These are phyloP conservation scores for Arctostaphylos glauca DNA, from an alignment of 148 eudicot species.

Conservation along the genomic window DNA sequence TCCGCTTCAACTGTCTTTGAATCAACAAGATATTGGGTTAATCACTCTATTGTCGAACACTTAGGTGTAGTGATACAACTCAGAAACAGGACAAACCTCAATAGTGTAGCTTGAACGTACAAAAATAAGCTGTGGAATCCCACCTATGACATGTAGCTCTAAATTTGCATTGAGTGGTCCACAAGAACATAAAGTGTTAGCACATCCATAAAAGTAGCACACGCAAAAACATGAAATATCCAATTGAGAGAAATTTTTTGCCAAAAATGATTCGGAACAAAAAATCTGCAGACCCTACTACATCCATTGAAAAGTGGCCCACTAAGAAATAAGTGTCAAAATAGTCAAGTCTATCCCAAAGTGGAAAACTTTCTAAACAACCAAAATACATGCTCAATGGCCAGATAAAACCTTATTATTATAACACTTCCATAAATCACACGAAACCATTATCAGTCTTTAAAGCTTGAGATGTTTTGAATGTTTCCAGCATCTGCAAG, in stretches of 20 bases:
- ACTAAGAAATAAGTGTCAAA: neutral
- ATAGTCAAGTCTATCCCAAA: neutral
- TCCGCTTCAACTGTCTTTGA: constrained; percentile 95
- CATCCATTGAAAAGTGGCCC: constrained; percentile 1
- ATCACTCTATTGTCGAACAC: constrained; percentile 1
- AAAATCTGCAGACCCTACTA: neutral
- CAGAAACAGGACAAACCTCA: constrained; percentile 51
- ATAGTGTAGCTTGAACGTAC: constrained; percentile 87
- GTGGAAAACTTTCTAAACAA: neutral
- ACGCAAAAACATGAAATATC: neutral
- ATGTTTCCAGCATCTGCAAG: neutral
- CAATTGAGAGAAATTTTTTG: neutral
- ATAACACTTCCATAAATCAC: neutral
- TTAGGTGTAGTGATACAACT: constrained; percentile 7
- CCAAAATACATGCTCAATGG: neutral
- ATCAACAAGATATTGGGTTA: constrained; percentile 22
- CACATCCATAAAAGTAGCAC: constrained; percentile 1
- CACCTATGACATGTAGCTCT: constrained; percentile 94
- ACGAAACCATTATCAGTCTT: neutral
- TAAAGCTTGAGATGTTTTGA: neutral
- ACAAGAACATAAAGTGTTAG: constrained; percentile 14
- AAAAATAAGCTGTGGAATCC: constrained; percentile 88
- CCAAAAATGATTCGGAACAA: neutral
- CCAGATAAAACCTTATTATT: neutral
- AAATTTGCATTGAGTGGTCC: constrained; percentile 23